Evolutionary conservation across 2,329 filamentous ascomycete genomes (phyloP).

Genomic region (Scopulariopsis brevicaulis): DNA sequence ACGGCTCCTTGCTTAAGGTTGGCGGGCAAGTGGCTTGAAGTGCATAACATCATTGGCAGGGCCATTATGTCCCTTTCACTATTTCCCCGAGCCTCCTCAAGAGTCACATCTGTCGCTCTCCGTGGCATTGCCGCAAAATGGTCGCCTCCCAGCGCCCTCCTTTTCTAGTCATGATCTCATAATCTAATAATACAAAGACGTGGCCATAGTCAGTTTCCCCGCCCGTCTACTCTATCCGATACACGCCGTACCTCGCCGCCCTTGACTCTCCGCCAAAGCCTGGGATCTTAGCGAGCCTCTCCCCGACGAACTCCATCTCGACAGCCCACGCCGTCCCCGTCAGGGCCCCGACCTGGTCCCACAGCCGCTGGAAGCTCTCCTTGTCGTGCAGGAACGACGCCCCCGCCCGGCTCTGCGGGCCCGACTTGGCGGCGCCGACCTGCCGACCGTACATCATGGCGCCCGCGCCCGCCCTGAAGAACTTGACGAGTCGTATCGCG

Average conservation of each 20-base stretch:
- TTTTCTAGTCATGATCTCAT: neutral
- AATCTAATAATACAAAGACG: neutral
- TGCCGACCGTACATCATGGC: slow-evolving; percentile 40
- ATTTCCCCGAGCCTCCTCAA: too few species aligned
- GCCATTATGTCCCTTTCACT: neutral
- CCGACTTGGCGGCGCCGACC: slow-evolving; percentile 19
- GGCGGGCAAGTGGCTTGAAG: too few species aligned
- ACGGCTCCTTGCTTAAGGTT: too few species aligned
- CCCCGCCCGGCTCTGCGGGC: neutral
- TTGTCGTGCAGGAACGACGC: slow-evolving; percentile 32
- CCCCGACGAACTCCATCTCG: slow-evolving; percentile 21
- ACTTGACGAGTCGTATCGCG: slow-evolving; percentile 29
- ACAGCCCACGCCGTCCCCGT: slow-evolving; percentile 39
- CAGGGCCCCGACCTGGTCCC: slow-evolving; percentile 37
- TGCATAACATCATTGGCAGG: neutral
- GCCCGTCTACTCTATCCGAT: slow-evolving; percentile 6
- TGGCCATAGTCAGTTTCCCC: neutral
- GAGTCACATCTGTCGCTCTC: neutral
- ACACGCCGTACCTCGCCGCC: slow-evolving; percentile 9
- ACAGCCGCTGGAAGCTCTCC: slow-evolving; percentile 37
- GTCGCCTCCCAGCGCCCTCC: neutral
- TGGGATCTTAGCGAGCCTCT: slow-evolving; percentile 7
- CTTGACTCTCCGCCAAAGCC: slow-evolving; percentile 9
- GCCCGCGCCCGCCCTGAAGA: slow-evolving; percentile 30
- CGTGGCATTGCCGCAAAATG: neutral